phyloP scores from a whole-genome alignment of 1,139 yeast species.

The Debaryomyces fabryi region DNA sequence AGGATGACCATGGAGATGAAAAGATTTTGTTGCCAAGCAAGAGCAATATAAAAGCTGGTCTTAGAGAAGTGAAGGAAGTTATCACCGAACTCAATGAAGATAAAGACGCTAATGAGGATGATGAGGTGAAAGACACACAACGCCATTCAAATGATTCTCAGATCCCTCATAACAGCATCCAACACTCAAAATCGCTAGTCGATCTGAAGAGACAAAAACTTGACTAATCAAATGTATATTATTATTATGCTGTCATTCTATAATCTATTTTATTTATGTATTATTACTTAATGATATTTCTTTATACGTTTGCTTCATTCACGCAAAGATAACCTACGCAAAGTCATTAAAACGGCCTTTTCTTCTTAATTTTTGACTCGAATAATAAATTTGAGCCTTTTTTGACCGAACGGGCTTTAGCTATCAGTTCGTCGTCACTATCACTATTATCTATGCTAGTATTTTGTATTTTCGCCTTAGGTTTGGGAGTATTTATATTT shows the following conservation, averaged over 20 bases:
- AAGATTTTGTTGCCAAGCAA: background rate
- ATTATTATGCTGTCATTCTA: background rate
- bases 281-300: constrained; percentile 5
- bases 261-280: constrained; percentile 3
- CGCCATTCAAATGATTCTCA: background rate
- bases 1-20: constrained; percentile 13
- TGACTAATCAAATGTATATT: constrained; percentile 3
- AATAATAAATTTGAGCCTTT: constrained; percentile 18
- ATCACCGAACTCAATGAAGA: background rate
- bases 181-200: background rate
- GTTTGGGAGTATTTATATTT: background rate
- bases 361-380: constrained; percentile 18
- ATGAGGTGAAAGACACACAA: background rate
- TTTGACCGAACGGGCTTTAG: constrained; percentile 18
- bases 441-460: constrained; percentile 12
- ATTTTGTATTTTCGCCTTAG: background rate
- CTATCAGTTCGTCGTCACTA: constrained; percentile 18
- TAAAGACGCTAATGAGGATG: background rate
- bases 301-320: background rate
- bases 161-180: background rate
- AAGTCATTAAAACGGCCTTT: constrained; percentile 24
- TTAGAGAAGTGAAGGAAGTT: background rate
- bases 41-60: background rate
- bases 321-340: background rate
- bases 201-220: constrained; percentile 4